Evolutionary conservation across 169 alveolate species (phyloP).

Genomic region (Babesia divergens): DNA sequence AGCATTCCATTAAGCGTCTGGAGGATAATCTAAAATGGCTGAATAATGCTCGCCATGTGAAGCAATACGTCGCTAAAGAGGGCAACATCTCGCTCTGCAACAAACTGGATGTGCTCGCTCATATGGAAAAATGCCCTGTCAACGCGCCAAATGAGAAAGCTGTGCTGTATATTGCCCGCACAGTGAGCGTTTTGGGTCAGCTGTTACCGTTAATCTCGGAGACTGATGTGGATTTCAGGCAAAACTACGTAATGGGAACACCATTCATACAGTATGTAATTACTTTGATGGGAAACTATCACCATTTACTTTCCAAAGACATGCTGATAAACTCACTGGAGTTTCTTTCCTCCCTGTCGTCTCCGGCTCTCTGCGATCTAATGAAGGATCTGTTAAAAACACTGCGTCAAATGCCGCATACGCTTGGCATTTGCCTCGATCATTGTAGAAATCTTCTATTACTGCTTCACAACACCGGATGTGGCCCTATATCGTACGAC

Average conservation of each 20-base stretch:
- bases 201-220: slow-evolving; percentile 5
- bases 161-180: not conserved
- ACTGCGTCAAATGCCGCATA: not conserved
- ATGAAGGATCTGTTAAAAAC: not conserved
- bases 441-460: slow-evolving; percentile 13
- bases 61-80: not conserved
- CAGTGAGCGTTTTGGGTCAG: not conserved
- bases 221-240: slow-evolving; percentile 9
- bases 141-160: slow-evolving; percentile 9
- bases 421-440: not conserved
- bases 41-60: not conserved
- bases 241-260: slow-evolving; percentile 1
- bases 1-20: not conserved
- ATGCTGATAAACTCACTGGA: slow-evolving; percentile 1
- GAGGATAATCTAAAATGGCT: slow-evolving; percentile 43
- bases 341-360: not conserved
- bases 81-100: not conserved
- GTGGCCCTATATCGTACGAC: not conserved
- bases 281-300: not conserved
- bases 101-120: slow-evolving; percentile 22
- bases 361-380: not conserved
- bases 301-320: slow-evolving; percentile 3
- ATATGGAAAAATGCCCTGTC: slow-evolving; percentile 8
- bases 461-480: slow-evolving; percentile 2
- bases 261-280: slow-evolving; percentile 8